phyloP scores from a whole-genome alignment of 1,139 yeast species.

The Candida pseudoviswanathii region DNA sequence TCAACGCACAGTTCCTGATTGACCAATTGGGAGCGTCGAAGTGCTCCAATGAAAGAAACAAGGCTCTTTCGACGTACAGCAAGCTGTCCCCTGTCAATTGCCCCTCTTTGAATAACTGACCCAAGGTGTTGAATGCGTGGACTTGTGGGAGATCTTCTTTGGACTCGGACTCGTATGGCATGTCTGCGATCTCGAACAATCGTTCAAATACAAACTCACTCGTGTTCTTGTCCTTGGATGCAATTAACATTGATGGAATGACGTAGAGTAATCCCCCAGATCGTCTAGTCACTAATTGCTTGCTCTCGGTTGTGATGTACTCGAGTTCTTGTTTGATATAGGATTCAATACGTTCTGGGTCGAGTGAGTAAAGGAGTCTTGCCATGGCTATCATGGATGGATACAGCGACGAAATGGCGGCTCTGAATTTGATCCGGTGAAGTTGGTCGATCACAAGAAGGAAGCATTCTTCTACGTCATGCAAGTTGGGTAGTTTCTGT shows the following conservation, averaged over 20 bases:
- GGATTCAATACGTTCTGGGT: conserved; percentile 32
- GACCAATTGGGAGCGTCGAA: conserved; percentile 80
- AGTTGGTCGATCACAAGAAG: conserved; percentile 64
- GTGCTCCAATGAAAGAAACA: conserved; percentile 59
- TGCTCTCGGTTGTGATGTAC: conserved; percentile 50
- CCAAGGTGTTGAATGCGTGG: conserved; percentile 87
- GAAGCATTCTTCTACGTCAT: conserved; percentile 25
- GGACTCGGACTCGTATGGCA: conserved; percentile 53
- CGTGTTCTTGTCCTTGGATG: conserved; percentile 42
- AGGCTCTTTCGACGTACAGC: conserved; percentile 55
- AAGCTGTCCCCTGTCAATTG: conserved; percentile 55
- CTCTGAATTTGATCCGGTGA: conserved; percentile 78
- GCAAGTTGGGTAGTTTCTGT: conserved; percentile 6
- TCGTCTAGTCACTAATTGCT: conserved; percentile 78
- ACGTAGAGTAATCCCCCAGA: conserved; percentile 90
- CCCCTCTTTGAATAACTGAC: conserved; percentile 72
- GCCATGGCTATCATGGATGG: conserved; percentile 76
- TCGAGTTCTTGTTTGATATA: conserved; percentile 45
- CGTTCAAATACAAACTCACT: conserved; percentile 51
- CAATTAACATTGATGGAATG: conserved; percentile 57
- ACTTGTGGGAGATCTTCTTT: conserved; percentile 81
- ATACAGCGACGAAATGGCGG: conserved; percentile 86
- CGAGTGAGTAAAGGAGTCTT: conserved; percentile 22
- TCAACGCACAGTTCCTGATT: conserved; percentile 86
- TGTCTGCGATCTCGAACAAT: conserved; percentile 54